These are phyloP conservation scores for Paecilomyces niveus DNA, from an alignment of 2,329 filamentous ascomycete genomes.

Conservation along the genomic window DNA sequence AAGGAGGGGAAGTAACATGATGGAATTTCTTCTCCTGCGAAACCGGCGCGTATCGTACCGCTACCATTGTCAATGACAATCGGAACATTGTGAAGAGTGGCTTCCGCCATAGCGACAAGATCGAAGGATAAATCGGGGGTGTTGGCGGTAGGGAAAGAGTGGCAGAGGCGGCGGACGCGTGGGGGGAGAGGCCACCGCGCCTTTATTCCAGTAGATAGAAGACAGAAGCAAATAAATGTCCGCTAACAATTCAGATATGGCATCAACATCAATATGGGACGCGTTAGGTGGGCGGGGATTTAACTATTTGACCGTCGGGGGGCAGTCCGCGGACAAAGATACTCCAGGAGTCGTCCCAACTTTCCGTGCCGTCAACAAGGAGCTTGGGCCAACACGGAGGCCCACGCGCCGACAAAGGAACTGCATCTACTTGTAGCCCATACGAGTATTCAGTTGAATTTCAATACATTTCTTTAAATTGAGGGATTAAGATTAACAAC, in stretches of 20 bases:
- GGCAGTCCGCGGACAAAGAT: constrained; percentile 3
- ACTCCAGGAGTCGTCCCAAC: constrained; percentile 9
- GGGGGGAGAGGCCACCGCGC: background rate
- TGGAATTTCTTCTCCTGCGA: constrained; percentile 89
- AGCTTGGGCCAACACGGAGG: constrained; percentile 28
- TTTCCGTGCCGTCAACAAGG: constrained; percentile 23
- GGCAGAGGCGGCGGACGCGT: constrained; percentile 2
- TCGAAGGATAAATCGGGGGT: constrained; percentile 9
- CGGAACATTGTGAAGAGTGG: constrained; percentile 82
- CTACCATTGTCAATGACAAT: constrained; percentile 99
- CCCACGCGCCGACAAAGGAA: background rate
- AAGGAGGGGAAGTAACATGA: constrained; percentile 98
- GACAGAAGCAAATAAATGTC: background rate
- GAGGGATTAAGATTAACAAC: too few relatives aligned
- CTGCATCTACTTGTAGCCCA: background rate
- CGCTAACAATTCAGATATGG: background rate
- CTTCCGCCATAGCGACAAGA: constrained; percentile 51
- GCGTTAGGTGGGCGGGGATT: constrained; percentile 1
- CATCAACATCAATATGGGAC: background rate
- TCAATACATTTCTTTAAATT: too few relatives aligned
- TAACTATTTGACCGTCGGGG: constrained; percentile 2
- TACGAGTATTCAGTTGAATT: too few relatives aligned
- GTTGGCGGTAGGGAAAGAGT: background rate
- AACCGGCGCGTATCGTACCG: constrained; percentile 93
- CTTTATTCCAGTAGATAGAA: background rate